Base-by-base conservation (phyloP, 179 eudicot species). In the Camellia oleifera region DNA sequence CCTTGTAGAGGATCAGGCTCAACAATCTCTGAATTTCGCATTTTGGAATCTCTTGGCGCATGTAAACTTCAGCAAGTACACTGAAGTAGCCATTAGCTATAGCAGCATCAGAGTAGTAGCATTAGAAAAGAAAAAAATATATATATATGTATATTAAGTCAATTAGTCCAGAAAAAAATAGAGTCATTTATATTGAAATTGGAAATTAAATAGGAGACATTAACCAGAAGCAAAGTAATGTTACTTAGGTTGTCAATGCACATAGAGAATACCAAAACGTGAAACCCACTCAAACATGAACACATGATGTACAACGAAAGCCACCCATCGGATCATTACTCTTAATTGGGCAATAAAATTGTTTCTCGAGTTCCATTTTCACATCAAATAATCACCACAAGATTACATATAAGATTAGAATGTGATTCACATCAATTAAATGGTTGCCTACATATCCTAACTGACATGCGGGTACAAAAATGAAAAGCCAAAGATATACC, bases 81-180 rank as follows among this genome's bases (percentile, higher is more conserved):
- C 98, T 96, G 77, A 96, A 96, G 91, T 96, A 96, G 76, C 99
- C 99, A 83, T 96, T 98, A 57, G 99, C 98, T 78, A 96, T 91
- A 80, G 97, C 97, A 83, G 98, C 94, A 87, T 94, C 98, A 66
- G 98, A 94, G 81, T 90, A 89, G 86, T 96, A 96, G 87, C 99
- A 96, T 98, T 96, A 0, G 26, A 23, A 23, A 23, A 23, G 92
- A 17, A 79, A 53, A 66, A 78, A 17, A 50, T 54, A 0, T n/a
- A 67, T 12, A 23, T 23, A 23, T 23, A 23, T 23, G 0, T 48
- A 6, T 60, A 69, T 80, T 50, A 23, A 23, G 26, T 32, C 10
- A 73, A 72, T 86, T 61, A 83, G 78, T 63, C 54, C 53, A 8
- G 20, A 18, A 70, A 42, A 78, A 40, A 60, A 6, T 71, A 6